Percentiles rank a stretch among this genome's conserved stretches.
Conservation (phyloP, 495 filamentous ascomycete genomes). For the Letharia columbiana region DNA sequence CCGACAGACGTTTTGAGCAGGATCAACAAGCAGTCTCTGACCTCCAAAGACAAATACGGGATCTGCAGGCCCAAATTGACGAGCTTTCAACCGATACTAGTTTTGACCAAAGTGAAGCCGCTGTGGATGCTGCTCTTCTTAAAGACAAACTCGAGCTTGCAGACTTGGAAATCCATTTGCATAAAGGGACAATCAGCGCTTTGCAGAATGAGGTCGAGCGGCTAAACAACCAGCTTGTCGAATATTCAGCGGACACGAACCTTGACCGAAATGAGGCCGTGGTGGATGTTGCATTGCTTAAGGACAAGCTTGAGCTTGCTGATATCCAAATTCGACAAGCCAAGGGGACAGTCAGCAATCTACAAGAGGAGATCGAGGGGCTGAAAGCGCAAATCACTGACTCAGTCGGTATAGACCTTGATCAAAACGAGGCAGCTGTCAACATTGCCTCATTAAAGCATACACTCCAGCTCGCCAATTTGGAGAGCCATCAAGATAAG, state of each 20-base stretch:
- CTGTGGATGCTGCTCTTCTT: not conserved
- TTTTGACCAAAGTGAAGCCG: slow-evolving; percentile 12
- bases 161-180: not conserved
- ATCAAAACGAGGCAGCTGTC: slow-evolving; percentile 10
- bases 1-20: slow-evolving; percentile 3
- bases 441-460: slow-evolving; percentile 9
- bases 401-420: not conserved
- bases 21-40: slow-evolving; percentile 4
- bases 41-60: not conserved
- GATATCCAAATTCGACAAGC: slow-evolving; percentile 8
- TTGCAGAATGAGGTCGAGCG: slow-evolving; percentile 11
- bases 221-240: slow-evolving; percentile 2
- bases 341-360: slow-evolving; percentile 1
- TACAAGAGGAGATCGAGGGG: slow-evolving; percentile 7
- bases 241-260: slow-evolving; percentile 5
- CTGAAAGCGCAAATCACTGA: not conserved
- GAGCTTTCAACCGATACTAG: not conserved
- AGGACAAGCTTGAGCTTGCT: slow-evolving; percentile 18
- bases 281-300: slow-evolving; percentile 10
- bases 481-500: slow-evolving; percentile 4
- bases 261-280: slow-evolving; percentile 15
- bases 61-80: not conserved
- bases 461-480: slow-evolving; percentile 4
- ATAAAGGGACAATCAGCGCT: slow-evolving; percentile 6
- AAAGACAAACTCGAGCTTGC: slow-evolving; percentile 7